These are phyloP conservation scores for Trichophyton rubrum DNA, from an alignment of 2,329 filamentous ascomycete genomes.

Conservation along the genomic window DNA sequence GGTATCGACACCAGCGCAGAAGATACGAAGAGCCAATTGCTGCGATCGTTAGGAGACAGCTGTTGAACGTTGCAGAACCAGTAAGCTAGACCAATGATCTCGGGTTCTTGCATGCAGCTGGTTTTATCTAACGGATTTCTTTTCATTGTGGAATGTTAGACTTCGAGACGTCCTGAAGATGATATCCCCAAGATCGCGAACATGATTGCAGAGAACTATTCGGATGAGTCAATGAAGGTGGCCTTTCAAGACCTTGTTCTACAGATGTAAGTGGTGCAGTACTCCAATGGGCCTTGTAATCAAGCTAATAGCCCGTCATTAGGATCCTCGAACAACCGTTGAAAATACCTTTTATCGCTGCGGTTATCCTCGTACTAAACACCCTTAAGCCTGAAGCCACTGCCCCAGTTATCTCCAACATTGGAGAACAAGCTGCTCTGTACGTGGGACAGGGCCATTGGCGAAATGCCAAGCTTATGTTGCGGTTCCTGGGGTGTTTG, in stretches of 20 bases:
- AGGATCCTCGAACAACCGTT: slow-evolving; percentile 78
- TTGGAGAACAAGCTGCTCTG: slow-evolving; percentile 50
- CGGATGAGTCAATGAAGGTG: slow-evolving; percentile 64
- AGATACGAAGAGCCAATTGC: slow-evolving; percentile 61
- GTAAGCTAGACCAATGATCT: slow-evolving; percentile 18
- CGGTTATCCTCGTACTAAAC: slow-evolving; percentile 69
- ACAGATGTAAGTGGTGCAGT: slow-evolving; percentile 48
- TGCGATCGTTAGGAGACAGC: slow-evolving; percentile 62
- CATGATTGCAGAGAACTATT: slow-evolving; percentile 67
- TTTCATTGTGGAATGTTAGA: slow-evolving; percentile 22
- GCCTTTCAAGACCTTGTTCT: slow-evolving; percentile 62
- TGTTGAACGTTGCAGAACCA: slow-evolving; percentile 70
- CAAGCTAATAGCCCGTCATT: neutral
- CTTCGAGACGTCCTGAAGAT: slow-evolving; percentile 64
- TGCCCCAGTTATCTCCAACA: slow-evolving; percentile 53
- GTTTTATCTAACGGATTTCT: neutral
- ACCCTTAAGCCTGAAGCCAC: slow-evolving; percentile 62
- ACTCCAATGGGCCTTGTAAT: neutral
- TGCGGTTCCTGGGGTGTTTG: slow-evolving; percentile 81
- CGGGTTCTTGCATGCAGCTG: neutral
- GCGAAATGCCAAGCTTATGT: slow-evolving; percentile 78
- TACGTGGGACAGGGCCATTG: slow-evolving; percentile 63
- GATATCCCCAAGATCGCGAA: slow-evolving; percentile 64
- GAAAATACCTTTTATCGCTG: slow-evolving; percentile 91
- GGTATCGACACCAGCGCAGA: slow-evolving; percentile 55